Evolutionary conservation across 202 grass and related monocot genomes (phyloP), one percentile per base, ranked within the genome.

Genomic region (Cymbopogon flexuosus): DNA sequence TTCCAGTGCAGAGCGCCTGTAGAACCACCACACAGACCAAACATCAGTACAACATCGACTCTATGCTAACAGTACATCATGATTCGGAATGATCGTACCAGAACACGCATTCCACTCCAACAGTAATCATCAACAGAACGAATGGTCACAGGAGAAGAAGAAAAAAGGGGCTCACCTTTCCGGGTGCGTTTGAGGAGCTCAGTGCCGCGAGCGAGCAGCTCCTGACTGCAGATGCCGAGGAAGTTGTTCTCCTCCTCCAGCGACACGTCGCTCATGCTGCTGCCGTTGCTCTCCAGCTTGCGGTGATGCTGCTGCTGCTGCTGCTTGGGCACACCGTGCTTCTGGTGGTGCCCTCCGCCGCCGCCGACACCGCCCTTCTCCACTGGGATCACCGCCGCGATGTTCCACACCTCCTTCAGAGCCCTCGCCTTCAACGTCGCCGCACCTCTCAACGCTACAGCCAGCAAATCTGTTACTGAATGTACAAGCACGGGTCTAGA

Each of bases 351-450:
- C 27, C 83, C 71, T 7, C 82, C 89, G 2, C 72, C 86, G 37
- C 82, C 89, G 1, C 82, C 89, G 1, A 84, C 75, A 3, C n/a
- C 18, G 9, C 92, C 92, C 69, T 93, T 96, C 80, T 99, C 96
- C 9, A 99, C 96, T 3, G 96, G 96, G 56, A 99, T 99, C 9
- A 99, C 96, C 1, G 96, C 96, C 0, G 96, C 96, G 5, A 99
- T 91, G 84, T 99, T 99, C 96, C 96, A 99, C 14, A 99, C 96
- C 87, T 99, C 96, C 78, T 99, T 99, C 45, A 99, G 35, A 12
- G 90, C 96, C 75, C 96, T 89, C 6, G 90, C 96, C 83, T 95
- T 96, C 65, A 99, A 51, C 6, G 96, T 96, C 2, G 96, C 96
- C 14, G 96, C 96, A 4, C 96, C 96, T 91, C 96, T 73, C 78